Conservation (phyloP, 2,329 filamentous ascomycete species). For the Orbilia javanica region DNA sequence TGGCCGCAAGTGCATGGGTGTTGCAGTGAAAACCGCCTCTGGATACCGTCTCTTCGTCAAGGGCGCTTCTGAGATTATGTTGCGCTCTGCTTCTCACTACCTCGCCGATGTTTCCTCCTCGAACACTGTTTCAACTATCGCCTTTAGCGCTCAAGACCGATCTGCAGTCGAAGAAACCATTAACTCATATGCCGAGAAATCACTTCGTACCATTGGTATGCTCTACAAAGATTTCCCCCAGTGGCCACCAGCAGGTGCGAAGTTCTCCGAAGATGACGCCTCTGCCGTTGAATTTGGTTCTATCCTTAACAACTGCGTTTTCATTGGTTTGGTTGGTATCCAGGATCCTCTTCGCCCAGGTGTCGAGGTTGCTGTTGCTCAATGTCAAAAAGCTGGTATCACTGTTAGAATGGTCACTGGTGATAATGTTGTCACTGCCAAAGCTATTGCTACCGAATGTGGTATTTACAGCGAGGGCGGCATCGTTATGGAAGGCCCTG, state of each 20-base stretch:
- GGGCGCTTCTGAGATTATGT: constrained; percentile 72
- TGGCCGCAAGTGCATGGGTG: constrained; percentile 77
- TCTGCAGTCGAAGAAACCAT: constrained; percentile 74
- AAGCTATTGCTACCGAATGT: constrained; percentile 67
- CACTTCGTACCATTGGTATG: constrained; percentile 85
- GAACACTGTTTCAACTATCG: constrained; percentile 38
- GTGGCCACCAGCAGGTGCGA: constrained; percentile 80
- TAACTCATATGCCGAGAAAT: constrained; percentile 80
- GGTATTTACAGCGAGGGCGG: constrained; percentile 65
- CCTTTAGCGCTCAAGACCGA: constrained; percentile 58
- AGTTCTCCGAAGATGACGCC: constrained; percentile 68
- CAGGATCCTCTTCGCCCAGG: constrained; percentile 68
- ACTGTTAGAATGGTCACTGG: constrained; percentile 69
- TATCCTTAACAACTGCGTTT: constrained; percentile 70
- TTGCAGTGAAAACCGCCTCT: constrained; percentile 68
- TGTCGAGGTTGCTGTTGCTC: constrained; percentile 65
- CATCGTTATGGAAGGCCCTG: constrained; percentile 67
- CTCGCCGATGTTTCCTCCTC: constrained; percentile 58
- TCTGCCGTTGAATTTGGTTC: constrained; percentile 68
- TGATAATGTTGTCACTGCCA: constrained; percentile 67
- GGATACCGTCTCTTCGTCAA: constrained; percentile 71
- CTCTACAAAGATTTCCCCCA: constrained; percentile 85
- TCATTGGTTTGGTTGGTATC: constrained; percentile 68
- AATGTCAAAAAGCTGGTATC: constrained; percentile 67
- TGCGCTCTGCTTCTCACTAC: constrained; percentile 69